Evolutionary conservation across 2,329 filamentous ascomycete species (phyloP), one percentile per base, ranked within the genome.

Genomic region (Epichloe brachyelytri): DNA sequence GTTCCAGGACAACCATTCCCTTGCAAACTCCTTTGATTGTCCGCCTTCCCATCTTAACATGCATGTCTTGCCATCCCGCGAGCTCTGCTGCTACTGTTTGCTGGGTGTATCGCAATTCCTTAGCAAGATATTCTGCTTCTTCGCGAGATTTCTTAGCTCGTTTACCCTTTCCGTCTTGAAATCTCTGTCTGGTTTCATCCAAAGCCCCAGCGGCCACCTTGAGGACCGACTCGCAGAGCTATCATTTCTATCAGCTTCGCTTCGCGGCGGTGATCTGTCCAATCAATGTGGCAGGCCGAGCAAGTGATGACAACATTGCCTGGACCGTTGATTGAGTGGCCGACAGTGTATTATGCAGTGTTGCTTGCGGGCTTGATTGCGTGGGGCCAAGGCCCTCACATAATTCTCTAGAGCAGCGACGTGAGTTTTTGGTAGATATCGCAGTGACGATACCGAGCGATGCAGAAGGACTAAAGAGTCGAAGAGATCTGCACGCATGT

Each of bases 51-150:
- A 87, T 81, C 60, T 79, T 80, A 57, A 88, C 87, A 61, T 95
- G 82, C 71, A 89, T 80, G 40, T 94, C 88, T 62, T 95, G 90
- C 88, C 93, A 98, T 15, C 87, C 89, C 0, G 93, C 93, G 51
- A 98, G 68, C 69, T 98, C 93, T 2, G 82, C 78, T 6, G 94
- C 91, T 22, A 97, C 91, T 14, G 91, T 88, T 66, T 94, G 88
- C 69, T 96, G 91, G 46, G 90, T 95, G 66, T 93, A 95, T 47
- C 88, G 74, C 51, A 98, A 71, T 67, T 98, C 93, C 48, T 80
- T 80, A 0, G 85, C 83, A n/a, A 95, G 68, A 43, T 81, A 78
- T 19, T 83, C 79, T 11, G 87, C 78, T 63, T 96, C 88, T 17
- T 75, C 68, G 56, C 83, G 79, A 20, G 79, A 80, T 56, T 83